phyloP scores from a whole-genome alignment of 305 asterid species.

The Solanum hybrid region DNA sequence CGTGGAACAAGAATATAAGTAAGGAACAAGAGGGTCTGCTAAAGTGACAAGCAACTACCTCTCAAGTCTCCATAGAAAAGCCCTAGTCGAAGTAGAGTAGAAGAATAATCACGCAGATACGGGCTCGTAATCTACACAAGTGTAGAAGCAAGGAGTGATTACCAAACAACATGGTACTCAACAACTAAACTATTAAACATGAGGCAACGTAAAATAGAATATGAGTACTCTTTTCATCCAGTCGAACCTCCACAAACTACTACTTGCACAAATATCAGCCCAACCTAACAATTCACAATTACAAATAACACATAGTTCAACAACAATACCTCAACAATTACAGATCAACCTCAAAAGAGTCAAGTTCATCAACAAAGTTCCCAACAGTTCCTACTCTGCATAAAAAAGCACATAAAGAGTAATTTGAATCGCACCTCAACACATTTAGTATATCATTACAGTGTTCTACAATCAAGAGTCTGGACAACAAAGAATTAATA shows the following conservation, averaged over 20 bases:
- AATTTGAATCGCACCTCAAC: background rate
- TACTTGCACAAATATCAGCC: background rate
- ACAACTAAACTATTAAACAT: background rate
- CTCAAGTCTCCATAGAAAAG: background rate
- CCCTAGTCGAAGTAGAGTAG: background rate
- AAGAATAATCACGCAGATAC: background rate
- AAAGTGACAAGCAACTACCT: background rate
- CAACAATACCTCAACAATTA: background rate
- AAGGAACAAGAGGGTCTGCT: background rate
- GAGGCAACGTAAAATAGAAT: background rate
- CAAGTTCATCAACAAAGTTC: background rate
- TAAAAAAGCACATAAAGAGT: background rate
- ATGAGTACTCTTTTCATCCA: background rate
- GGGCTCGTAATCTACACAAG: background rate
- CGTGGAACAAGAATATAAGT: background rate
- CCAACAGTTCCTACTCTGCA: background rate
- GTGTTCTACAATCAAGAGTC: background rate
- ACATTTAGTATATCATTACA: background rate
- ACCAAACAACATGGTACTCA: background rate
- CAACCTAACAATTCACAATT: background rate
- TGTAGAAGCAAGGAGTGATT: background rate
- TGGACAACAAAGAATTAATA: background rate
- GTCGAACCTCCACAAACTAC: background rate
- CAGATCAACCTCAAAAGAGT: background rate
- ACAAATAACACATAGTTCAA: background rate